Conservation (phyloP, 1,139 yeast genomes). For the Hemisphaericaspora xylofermentans region DNA sequence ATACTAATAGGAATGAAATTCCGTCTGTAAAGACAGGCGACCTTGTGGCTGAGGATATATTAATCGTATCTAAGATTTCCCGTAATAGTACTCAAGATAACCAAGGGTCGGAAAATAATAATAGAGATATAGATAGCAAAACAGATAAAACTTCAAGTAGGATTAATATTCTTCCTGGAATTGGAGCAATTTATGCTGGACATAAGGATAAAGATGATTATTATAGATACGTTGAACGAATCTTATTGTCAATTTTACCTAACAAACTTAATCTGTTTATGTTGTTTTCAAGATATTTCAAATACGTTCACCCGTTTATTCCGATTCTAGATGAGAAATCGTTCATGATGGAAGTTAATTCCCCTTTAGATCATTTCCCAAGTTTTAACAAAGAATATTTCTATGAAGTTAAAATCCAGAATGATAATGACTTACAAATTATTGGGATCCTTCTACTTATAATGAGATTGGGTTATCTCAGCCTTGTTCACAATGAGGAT, state of each 20-base stretch:
- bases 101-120: slow-evolving; percentile 10
- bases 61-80: slow-evolving; percentile 14
- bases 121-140: slow-evolving; percentile 11
- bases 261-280: slow-evolving; percentile 25
- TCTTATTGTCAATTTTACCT: slow-evolving; percentile 34
- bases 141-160: slow-evolving; percentile 13
- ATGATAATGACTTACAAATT: slow-evolving; percentile 32
- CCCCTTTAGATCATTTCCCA: slow-evolving; percentile 31
- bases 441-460: slow-evolving; percentile 34
- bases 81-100: neutral
- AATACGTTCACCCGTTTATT: slow-evolving; percentile 41
- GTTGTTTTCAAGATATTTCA: slow-evolving; percentile 38
- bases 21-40: neutral
- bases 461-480: slow-evolving; percentile 39
- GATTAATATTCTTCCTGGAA: slow-evolving; percentile 21
- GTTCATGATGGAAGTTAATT: slow-evolving; percentile 26
- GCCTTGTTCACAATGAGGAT: slow-evolving; percentile 39
- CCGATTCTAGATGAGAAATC: slow-evolving; percentile 36
- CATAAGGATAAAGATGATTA: slow-evolving; percentile 23
- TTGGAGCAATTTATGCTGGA: slow-evolving; percentile 20
- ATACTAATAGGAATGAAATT: slow-evolving; percentile 2
- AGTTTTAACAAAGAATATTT: slow-evolving; percentile 21
- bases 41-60: slow-evolving; percentile 12
- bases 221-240: slow-evolving; percentile 30
- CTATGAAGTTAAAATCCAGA: slow-evolving; percentile 25